Conservation (phyloP, 2,329 filamentous ascomycete genomes). For the Acrodontium crateriforme region DNA sequence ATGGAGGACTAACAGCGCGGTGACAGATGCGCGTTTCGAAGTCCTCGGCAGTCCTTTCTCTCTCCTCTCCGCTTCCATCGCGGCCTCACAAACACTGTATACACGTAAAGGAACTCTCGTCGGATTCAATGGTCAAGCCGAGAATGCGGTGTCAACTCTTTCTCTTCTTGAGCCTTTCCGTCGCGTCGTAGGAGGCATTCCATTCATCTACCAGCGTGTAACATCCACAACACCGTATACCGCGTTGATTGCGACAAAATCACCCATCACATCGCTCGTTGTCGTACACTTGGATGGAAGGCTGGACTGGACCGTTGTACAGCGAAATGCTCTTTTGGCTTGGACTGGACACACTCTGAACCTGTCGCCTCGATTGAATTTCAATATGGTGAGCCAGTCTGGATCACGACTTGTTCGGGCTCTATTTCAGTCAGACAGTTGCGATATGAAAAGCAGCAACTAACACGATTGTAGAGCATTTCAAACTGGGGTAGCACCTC, state of each 20-base stretch:
- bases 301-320: slow-evolving; percentile 86
- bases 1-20: background rate
- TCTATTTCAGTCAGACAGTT: background rate
- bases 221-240: slow-evolving; percentile 79
- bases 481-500: slow-evolving; percentile 87
- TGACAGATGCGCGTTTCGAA: slow-evolving; percentile 83
- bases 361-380: slow-evolving; percentile 62
- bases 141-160: slow-evolving; percentile 83
- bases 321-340: slow-evolving; percentile 77
- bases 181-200: slow-evolving; percentile 68
- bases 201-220: slow-evolving; percentile 86
- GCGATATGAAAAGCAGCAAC: background rate
- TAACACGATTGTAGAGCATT: slow-evolving; percentile 43
- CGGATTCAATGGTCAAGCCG: slow-evolving; percentile 74
- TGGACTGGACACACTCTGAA: slow-evolving; percentile 86
- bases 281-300: slow-evolving; percentile 84
- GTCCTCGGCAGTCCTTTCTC: slow-evolving; percentile 86
- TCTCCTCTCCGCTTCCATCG: slow-evolving; percentile 81
- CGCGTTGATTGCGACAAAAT: slow-evolving; percentile 77
- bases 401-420: too few relatives aligned
- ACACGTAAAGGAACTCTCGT: slow-evolving; percentile 85
- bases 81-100: slow-evolving; percentile 85
- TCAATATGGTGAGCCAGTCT: slow-evolving; percentile 51
- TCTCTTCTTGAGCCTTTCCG: slow-evolving; percentile 74
- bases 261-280: slow-evolving; percentile 71